phyloP scores from a whole-genome alignment of 75 land plant genomes.

The Cupressus sempervirens region DNA sequence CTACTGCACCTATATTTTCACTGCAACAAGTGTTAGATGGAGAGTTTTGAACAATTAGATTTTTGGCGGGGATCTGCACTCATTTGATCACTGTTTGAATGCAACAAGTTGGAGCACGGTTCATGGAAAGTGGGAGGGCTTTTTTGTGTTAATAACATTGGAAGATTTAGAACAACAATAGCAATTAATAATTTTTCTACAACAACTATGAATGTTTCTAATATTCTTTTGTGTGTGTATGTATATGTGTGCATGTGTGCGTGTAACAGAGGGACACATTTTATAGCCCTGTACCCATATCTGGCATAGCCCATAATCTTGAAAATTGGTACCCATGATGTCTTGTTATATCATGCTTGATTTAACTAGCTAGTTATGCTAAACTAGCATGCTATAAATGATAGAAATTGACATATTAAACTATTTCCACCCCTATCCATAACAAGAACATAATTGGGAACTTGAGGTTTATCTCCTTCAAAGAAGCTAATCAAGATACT shows the following conservation, averaged over 20 bases:
- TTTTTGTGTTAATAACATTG: not conserved
- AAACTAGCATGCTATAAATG: not conserved
- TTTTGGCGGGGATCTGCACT: not conserved
- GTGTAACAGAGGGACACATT: not conserved
- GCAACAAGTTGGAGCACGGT: not conserved
- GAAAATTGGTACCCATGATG: not conserved
- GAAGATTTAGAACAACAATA: not conserved
- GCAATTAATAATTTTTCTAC: not conserved
- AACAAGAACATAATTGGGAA: not conserved
- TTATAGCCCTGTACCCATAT: not conserved
- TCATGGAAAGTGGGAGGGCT: conserved; percentile 5
- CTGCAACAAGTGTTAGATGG: conserved; percentile 6
- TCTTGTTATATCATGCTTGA: not conserved
- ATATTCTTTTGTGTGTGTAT: not conserved
- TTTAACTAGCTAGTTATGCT: not conserved
- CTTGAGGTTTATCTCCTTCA: not conserved
- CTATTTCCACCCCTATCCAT: not conserved
- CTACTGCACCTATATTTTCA: conserved; percentile 7
- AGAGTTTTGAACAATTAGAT: not conserved
- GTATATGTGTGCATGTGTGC: not conserved
- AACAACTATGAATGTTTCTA: not conserved
- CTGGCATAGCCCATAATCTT: not conserved
- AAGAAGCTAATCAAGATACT: not conserved
- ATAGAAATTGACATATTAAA: not conserved
- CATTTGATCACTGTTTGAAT: not conserved